Evolutionary conservation across 768 basidiomycete genomes (phyloP).

Genomic region (Boletus insuetus): DNA sequence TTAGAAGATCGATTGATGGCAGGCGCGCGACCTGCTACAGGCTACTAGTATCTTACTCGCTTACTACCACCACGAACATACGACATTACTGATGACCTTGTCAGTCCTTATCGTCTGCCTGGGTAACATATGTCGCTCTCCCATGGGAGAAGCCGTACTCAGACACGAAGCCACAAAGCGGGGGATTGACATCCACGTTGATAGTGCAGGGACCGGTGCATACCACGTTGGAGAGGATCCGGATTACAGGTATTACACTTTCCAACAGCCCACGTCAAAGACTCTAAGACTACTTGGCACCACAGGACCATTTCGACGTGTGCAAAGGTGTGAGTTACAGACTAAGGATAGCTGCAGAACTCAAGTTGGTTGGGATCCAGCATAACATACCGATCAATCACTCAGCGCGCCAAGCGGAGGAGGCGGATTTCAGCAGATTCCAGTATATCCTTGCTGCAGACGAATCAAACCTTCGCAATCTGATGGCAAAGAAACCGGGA

Average conservation of each 20-base stretch:
- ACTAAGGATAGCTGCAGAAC: background rate
- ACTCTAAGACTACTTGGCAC: background rate
- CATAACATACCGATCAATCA: conserved; percentile 70
- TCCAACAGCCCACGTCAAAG: background rate
- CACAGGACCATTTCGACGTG: conserved; percentile 70
- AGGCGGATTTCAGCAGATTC: conserved; percentile 70
- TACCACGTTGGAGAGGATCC: conserved; percentile 86
- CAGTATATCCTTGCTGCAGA: conserved; percentile 89
- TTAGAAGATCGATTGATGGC: background rate
- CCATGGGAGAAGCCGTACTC: conserved; percentile 90
- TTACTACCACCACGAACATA: background rate
- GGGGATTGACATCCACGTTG: conserved; percentile 65
- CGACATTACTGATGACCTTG: conserved; percentile 29
- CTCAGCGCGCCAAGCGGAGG: conserved; percentile 58
- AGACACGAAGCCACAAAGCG: conserved; percentile 63
- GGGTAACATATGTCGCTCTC: conserved; percentile 87
- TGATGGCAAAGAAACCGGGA: conserved; percentile 51
- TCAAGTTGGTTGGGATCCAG: conserved; percentile 37
- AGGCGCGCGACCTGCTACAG: no score
- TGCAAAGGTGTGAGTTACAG: conserved; percentile 47
- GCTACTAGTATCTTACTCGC: background rate
- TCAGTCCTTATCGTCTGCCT: conserved; percentile 76
- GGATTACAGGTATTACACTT: conserved; percentile 61
- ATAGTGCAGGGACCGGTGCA: conserved; percentile 81
- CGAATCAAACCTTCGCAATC: conserved; percentile 63